phyloP scores from a whole-genome alignment of 176 grass and related monocot species.

The Carex pumila region DNA sequence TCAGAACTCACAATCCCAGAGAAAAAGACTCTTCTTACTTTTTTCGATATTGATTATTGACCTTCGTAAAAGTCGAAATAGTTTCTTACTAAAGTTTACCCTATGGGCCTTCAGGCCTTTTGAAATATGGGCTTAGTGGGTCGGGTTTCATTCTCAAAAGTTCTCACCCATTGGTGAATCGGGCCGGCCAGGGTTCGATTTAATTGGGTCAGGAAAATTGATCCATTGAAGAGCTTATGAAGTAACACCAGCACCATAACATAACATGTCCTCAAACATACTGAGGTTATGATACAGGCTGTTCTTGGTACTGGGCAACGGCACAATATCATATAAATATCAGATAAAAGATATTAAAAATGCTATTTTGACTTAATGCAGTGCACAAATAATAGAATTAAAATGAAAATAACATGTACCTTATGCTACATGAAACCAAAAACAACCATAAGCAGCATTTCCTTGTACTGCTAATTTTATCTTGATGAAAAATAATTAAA shows the following conservation, averaged over 20 bases:
- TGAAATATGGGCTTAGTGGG: neutral
- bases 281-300: too few relatives aligned
- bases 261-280: too few relatives aligned
- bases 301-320: too few relatives aligned
- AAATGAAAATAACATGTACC: too few relatives aligned
- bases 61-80: neutral
- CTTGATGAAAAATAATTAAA: too few relatives aligned
- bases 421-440: too few relatives aligned
- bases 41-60: neutral
- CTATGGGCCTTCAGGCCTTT: neutral
- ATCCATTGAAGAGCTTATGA: neutral
- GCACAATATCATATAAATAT: too few relatives aligned
- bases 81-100: neutral
- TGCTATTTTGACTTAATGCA: too few relatives aligned
- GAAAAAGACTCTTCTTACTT: neutral
- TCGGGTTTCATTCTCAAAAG: neutral
- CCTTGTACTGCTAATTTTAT: too few relatives aligned
- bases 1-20: neutral
- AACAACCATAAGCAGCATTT: too few relatives aligned
- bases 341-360: too few relatives aligned
- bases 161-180: neutral
- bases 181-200: neutral
- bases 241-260: neutral
- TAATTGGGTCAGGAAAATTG: neutral
- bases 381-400: too few relatives aligned